These are phyloP conservation scores for Bombardia bombarda DNA, from an alignment of 495 filamentous ascomycete genomes.

Conservation along the genomic window DNA sequence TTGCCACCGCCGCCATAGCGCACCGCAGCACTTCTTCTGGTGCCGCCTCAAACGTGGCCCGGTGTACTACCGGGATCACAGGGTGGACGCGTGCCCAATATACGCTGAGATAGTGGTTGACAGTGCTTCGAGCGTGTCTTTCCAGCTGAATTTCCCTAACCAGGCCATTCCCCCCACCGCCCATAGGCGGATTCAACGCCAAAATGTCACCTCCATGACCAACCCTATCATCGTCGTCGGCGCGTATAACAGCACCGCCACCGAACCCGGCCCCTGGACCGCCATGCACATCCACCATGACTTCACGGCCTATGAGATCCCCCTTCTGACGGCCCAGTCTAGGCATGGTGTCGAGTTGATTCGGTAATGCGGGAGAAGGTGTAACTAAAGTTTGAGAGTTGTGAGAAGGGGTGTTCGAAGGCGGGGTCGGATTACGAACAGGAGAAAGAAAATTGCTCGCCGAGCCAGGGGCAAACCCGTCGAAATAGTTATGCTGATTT, in stretches of 20 bases:
- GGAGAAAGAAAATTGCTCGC: conserved; percentile 22
- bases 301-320: conserved; percentile 6
- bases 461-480: too few species aligned
- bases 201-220: conserved; percentile 5
- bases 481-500: too few species aligned
- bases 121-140: too few species aligned
- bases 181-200: conserved; percentile 20
- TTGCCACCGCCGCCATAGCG: conserved; percentile 42
- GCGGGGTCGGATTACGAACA: conserved; percentile 35
- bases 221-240: conserved; percentile 2
- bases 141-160: too few species aligned
- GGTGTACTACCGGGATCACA: conserved; percentile 35
- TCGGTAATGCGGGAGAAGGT: conserved; percentile 15
- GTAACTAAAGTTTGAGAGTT: conserved; percentile 30
- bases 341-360: conserved; percentile 15
- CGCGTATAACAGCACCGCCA: conserved; percentile 6
- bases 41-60: conserved; percentile 26
- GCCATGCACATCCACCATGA: conserved; percentile 8
- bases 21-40: conserved; percentile 34
- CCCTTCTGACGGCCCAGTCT: conserved; percentile 28
- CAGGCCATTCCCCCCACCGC: conserved; percentile 10
- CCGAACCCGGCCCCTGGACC: conserved; percentile 11
- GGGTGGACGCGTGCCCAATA: conserved; percentile 40
- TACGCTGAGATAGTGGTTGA: conserved; percentile 31
- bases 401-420: conserved; percentile 33